Conservation (phyloP, 441 rosid genomes). For the Melastoma candidum region DNA sequence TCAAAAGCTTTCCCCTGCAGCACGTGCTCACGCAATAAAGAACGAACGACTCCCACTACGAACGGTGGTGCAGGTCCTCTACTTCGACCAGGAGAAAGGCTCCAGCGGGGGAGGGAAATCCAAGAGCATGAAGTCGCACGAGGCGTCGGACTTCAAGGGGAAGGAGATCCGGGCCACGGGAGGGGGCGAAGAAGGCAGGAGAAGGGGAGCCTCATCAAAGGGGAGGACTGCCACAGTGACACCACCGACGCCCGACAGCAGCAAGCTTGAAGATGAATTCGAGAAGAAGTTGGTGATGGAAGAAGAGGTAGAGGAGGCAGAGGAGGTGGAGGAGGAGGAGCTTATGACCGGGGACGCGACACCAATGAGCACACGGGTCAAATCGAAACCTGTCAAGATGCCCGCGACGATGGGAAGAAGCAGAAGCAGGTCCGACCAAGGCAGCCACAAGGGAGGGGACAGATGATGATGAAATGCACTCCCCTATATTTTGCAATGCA, state of each 20-base stretch:
- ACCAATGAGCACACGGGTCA: conserved; percentile 17
- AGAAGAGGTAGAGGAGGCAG: conserved; percentile 22
- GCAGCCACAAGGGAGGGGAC: conserved; percentile 37
- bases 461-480: conserved; percentile 15
- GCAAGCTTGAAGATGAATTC: conserved; percentile 10
- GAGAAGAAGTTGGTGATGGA: conserved; percentile 19
- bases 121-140: not conserved
- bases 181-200: conserved; percentile 22
- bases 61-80: conserved; percentile 91
- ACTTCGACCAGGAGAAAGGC: conserved; percentile 76
- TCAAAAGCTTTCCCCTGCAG: conserved; percentile 76
- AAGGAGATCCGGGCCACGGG: conserved; percentile 27
- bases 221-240: conserved; percentile 6
- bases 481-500: too few species aligned
- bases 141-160: conserved; percentile 22
- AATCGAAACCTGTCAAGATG: conserved; percentile 17
- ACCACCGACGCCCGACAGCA: conserved; percentile 17
- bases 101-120: conserved; percentile 16
- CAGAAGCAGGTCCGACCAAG: conserved; percentile 37
- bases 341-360: too few species aligned
- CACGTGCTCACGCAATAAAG: conserved; percentile 87
- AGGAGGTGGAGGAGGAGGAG: conserved; percentile 24
- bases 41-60: conserved; percentile 89
- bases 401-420: conserved; percentile 10
- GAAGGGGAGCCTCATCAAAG: not conserved